Base-by-base conservation (phyloP, 441 rosid species). In the Erodium chrysanthum region DNA sequence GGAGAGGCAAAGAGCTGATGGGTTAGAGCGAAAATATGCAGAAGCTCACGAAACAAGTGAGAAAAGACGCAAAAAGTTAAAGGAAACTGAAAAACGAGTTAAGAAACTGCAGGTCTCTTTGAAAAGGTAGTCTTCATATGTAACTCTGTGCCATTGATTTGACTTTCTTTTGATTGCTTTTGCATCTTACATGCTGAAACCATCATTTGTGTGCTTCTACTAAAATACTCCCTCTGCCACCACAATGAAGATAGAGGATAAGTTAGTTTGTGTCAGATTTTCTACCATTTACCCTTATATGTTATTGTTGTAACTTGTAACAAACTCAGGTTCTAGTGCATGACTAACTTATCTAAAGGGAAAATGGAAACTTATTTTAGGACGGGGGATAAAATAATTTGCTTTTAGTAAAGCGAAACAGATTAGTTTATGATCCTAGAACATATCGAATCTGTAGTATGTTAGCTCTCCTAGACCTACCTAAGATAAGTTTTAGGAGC, bases 1-100 rank as follows among this genome's bases (percentile, higher is more conserved):
- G 71, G 94, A 90, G 75, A 91, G 78, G 73, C 83, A 81, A 81
- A 83, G 96, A 83, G 96, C 96, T 65, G 94, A 91, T 71, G 78
- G 75, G 64, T 79, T 78, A 66, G 92, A 87, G 71, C 85, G 79
- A 73, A 85, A 83, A 77, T 84, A 78, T 60, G 72, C 75, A 65
- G 91, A 94, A 83, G 86, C 84, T 40, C 78, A 77, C 63, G 85
- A 81, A 82, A 68, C 85, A 74, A 82, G 89, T 75, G 94, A 89
- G 81, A 84, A 75, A 76, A 84, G 90, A 73, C 85, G 79, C 18
- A 77, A 74, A 81, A 87, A 88, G 78, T 74, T 94, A 66, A 86
- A 83, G 82, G 96, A 91, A 76, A 84, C 97, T 33, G 91, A 90
- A 73, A 80, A 68, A 78, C 79, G 90, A 82, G 96, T 91, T 40